These are phyloP conservation scores for Magnolia officinalis DNA, from an alignment of 164 flowering plant genomes.

Conservation along the genomic window DNA sequence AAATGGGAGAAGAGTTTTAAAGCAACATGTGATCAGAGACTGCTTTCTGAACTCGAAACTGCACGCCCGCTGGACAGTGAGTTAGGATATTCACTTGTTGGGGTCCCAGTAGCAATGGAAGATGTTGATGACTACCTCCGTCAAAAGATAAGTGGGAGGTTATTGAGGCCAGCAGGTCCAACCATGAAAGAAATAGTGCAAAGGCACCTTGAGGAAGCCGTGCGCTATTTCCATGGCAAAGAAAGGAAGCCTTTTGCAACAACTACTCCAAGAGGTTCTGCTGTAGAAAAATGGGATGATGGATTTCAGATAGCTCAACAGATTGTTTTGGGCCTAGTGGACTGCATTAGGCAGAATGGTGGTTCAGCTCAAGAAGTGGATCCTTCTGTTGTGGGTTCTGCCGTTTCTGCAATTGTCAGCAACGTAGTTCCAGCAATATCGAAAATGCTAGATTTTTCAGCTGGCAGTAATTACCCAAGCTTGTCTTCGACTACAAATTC, in stretches of 20 bases:
- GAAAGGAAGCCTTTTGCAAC: conserved; percentile 62
- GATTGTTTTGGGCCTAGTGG: conserved; percentile 61
- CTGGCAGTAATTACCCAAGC: conserved; percentile 37
- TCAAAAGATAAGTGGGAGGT: conserved; percentile 64
- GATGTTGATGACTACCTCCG: conserved; percentile 82
- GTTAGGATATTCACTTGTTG: conserved; percentile 52
- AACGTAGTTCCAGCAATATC: conserved; percentile 63
- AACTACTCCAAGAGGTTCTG: conserved; percentile 39
- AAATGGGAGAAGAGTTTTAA: conserved; percentile 87
- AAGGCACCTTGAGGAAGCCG: conserved; percentile 67
- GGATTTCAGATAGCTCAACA: conserved; percentile 66
- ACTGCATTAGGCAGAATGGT: conserved; percentile 81
- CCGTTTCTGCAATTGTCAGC: conserved; percentile 84
- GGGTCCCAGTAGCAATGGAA: conserved; percentile 73
- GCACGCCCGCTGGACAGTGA: conserved; percentile 66
- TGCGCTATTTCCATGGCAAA: conserved; percentile 49
- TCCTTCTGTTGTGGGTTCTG: conserved; percentile 78
- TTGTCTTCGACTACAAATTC: conserved; percentile 40
- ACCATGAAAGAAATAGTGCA: conserved; percentile 85
- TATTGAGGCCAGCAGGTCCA: conserved; percentile 60
- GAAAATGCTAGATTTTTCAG: conserved; percentile 60
- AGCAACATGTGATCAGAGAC: conserved; percentile 73
- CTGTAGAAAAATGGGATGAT: conserved; percentile 72
- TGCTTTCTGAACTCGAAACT: conserved; percentile 83
- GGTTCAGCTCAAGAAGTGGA: conserved; percentile 97